phyloP scores from a whole-genome alignment of 805 yeast genomes.

The Cyberlindnera galapagoensis region DNA sequence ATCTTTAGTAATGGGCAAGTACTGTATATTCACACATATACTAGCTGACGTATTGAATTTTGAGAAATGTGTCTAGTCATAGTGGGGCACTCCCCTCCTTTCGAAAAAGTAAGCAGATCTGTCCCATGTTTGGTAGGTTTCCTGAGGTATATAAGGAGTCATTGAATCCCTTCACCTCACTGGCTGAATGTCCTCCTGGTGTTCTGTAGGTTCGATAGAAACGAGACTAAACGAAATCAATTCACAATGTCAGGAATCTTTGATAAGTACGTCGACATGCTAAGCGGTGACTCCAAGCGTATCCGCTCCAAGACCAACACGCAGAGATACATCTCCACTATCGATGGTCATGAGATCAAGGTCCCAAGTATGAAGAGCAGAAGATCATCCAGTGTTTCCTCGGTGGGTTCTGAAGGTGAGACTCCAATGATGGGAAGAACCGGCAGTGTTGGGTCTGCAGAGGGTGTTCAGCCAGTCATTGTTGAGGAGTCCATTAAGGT shows the following conservation, averaged over 20 bases:
- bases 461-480: constrained; percentile 4
- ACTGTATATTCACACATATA: too few relatives aligned
- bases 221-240: too few relatives aligned
- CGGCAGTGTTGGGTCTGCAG: constrained; percentile 1
- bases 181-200: too few relatives aligned
- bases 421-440: constrained; percentile 7
- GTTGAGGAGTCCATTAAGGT: constrained; percentile 5
- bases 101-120: too few relatives aligned
- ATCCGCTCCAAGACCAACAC: constrained; percentile 19
- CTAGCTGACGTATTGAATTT: too few relatives aligned
- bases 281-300: constrained; percentile 16
- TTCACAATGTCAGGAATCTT: constrained; percentile 25
- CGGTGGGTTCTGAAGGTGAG: constrained; percentile 4
- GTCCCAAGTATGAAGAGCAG: constrained; percentile 17
- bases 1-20: too few relatives aligned
- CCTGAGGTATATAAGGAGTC: too few relatives aligned
- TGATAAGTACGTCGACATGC: constrained; percentile 22
- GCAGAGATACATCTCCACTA: constrained; percentile 8
- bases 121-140: too few relatives aligned
- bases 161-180: too few relatives aligned
- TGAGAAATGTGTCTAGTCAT: too few relatives aligned
- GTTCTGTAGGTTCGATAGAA: too few relatives aligned
- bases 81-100: too few relatives aligned
- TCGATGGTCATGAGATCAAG: constrained; percentile 17
- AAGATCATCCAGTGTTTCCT: constrained; percentile 16